Base-by-base conservation (phyloP, 2,329 filamentous ascomycete genomes). In the Penicillium fuscoglaucum region DNA sequence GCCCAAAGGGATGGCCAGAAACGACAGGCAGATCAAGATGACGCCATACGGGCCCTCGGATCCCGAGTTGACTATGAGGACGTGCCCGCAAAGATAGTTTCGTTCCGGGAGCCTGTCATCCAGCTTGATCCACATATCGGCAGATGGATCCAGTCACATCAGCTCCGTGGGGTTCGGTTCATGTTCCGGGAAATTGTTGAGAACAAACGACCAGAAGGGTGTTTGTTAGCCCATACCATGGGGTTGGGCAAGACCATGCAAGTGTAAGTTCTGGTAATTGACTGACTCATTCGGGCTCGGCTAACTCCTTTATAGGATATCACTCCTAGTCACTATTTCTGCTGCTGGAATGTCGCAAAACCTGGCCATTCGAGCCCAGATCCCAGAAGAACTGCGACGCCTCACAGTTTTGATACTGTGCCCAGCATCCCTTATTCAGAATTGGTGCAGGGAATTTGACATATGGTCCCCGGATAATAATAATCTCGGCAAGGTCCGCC, bases 221-320 rank as follows among this genome's bases (percentile, higher is more conserved):
- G 90, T 69, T 81, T 96, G 13, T 80, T 96, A 21, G 90, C 92
- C 6, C 92, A 96, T 72, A 91, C 90, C 0, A 96, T 96, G 92
- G 93, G 93, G 1, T 77, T 96, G 2, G 92, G 92, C 17, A 97
- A 96, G 77, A 96, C 92, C 0, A 91, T 96, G 87, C 92, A 96
- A 76, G 85, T 91, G 78, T 82, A 74, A 76, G 79, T 76, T 37
- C 24, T 19, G 19, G 19, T 19, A 19, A 9, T 35, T 10, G 17
- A 9, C n/a, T 13, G 6, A 24, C 2, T 29, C 12, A 3, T 24
- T 17, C 8, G 31, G 3, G 6, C n/a, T n/a, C 21, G 13, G 17
- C 58, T 62, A 59, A 60, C 50, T 13, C 40, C 35, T 50, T 17
- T 9, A 9, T 58, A 82, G 81, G 6, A 91, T 96, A 59, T 90